Evolutionary conservation across 2,329 filamentous ascomycete species (phyloP).

Genomic region (Rutstroemia sydowiana): DNA sequence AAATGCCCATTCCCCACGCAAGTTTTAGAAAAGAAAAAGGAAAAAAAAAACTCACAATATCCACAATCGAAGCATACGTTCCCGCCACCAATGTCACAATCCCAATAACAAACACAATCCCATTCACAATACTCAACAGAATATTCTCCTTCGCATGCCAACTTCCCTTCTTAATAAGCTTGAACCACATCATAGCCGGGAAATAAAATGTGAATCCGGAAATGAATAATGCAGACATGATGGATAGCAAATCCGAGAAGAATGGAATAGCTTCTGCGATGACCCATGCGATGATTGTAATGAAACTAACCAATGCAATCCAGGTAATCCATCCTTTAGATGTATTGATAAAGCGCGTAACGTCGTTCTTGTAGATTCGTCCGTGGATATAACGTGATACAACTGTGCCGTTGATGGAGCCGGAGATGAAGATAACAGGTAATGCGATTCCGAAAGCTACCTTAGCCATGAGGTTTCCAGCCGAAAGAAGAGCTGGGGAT

Average conservation of each 20-base stretch:
- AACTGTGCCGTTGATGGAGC: constrained; percentile 52
- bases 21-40: no score
- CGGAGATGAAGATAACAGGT: constrained; percentile 55
- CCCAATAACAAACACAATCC: no score
- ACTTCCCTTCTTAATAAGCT: constrained; percentile 22
- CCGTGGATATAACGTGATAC: constrained; percentile 31
- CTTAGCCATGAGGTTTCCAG: constrained; percentile 43
- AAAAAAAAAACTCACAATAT: no score
- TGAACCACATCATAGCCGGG: constrained; percentile 16
- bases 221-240: constrained; percentile 43
- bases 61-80: no score
- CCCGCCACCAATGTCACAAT: no score
- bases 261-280: constrained; percentile 64
- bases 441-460: constrained; percentile 53
- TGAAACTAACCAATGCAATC: constrained; percentile 38
- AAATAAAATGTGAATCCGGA: constrained; percentile 27
- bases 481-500: constrained; percentile 52
- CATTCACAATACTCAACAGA: no score
- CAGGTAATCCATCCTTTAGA: no score
- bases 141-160: constrained; percentile 23
- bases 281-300: constrained; percentile 58
- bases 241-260: constrained; percentile 53
- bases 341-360: no score
- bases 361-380: constrained; percentile 25
- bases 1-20: no score